Evolutionary conservation across 768 basidiomycete species (phyloP).

Genomic region (Nidularia pulvinata): DNA sequence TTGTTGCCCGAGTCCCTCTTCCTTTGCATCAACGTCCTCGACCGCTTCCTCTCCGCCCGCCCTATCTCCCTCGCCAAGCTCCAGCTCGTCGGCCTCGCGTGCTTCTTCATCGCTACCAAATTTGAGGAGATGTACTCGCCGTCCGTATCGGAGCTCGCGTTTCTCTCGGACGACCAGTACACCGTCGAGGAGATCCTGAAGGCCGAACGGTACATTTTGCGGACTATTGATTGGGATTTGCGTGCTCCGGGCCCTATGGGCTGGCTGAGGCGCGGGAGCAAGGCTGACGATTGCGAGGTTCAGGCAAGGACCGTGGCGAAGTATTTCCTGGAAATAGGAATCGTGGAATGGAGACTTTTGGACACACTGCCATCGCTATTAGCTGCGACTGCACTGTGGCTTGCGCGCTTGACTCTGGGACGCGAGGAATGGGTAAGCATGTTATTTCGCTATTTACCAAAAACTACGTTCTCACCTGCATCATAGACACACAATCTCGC

Average conservation of each 20-base stretch:
- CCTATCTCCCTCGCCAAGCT: constrained; percentile 81
- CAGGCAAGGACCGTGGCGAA: constrained; percentile 87
- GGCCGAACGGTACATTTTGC: constrained; percentile 88
- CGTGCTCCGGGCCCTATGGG: constrained; percentile 88
- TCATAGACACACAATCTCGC: constrained; percentile 78
- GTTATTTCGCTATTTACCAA: not conserved
- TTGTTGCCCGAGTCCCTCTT: constrained; percentile 92
- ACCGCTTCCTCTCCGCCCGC: constrained; percentile 70
- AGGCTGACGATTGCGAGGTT: constrained; percentile 90
- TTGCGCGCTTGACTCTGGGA: constrained; percentile 79
- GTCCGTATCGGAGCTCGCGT: constrained; percentile 76
- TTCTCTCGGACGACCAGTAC: constrained; percentile 79
- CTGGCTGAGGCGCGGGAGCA: constrained; percentile 87
- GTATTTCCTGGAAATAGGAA: constrained; percentile 86
- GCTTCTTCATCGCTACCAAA: constrained; percentile 88
- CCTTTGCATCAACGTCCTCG: constrained; percentile 84
- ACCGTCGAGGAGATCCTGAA: constrained; percentile 80
- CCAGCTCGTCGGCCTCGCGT: constrained; percentile 89
- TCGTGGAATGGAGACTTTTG: constrained; percentile 80
- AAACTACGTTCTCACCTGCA: constrained; percentile 4
- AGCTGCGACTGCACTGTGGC: constrained; percentile 86
- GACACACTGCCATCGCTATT: constrained; percentile 73
- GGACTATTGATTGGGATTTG: constrained; percentile 85
- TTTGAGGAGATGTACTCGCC: constrained; percentile 94
- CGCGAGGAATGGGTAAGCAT: constrained; percentile 78